Evolutionary conservation across 257 asterid genomes (phyloP).

Genomic region (Jasminum sambac): DNA sequence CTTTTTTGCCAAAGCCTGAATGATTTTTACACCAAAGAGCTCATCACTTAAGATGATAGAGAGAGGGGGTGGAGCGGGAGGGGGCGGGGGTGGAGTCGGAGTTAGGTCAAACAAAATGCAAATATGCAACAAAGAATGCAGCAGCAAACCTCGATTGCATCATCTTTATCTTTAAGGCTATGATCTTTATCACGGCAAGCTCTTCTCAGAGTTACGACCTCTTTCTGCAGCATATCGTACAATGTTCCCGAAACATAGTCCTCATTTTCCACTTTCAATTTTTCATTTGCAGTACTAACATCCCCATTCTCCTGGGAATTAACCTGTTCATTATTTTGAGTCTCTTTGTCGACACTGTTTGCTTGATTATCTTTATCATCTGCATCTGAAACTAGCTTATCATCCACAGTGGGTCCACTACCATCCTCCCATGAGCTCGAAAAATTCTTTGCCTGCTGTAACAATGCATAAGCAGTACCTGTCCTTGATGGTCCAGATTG

Average conservation of each 20-base stretch:
- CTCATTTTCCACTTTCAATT: slow-evolving; percentile 43
- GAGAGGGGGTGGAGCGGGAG: not conserved
- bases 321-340: slow-evolving; percentile 38
- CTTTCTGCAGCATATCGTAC: slow-evolving; percentile 91
- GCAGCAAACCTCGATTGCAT: slow-evolving; percentile 69
- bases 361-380: slow-evolving; percentile 35
- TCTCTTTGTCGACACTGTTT: slow-evolving; percentile 29
- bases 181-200: slow-evolving; percentile 83
- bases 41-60: slow-evolving; percentile 8
- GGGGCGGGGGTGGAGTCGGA: not conserved
- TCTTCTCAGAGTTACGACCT: slow-evolving; percentile 69
- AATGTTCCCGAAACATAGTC: slow-evolving; percentile 75
- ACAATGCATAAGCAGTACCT: slow-evolving; percentile 37
- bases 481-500: slow-evolving; percentile 37
- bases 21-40: slow-evolving; percentile 24
- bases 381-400: slow-evolving; percentile 25
- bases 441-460: slow-evolving; percentile 45
- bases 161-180: slow-evolving; percentile 79
- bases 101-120: not conserved
- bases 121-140: not conserved
- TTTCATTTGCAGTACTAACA: slow-evolving; percentile 36
- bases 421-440: slow-evolving; percentile 43
- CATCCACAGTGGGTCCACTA: slow-evolving; percentile 39
- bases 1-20: slow-evolving; percentile 87
- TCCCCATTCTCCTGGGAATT: slow-evolving; percentile 46